Evolutionary conservation across 768 basidiomycete species (phyloP).

Genomic region (Dendrothele bispora): DNA sequence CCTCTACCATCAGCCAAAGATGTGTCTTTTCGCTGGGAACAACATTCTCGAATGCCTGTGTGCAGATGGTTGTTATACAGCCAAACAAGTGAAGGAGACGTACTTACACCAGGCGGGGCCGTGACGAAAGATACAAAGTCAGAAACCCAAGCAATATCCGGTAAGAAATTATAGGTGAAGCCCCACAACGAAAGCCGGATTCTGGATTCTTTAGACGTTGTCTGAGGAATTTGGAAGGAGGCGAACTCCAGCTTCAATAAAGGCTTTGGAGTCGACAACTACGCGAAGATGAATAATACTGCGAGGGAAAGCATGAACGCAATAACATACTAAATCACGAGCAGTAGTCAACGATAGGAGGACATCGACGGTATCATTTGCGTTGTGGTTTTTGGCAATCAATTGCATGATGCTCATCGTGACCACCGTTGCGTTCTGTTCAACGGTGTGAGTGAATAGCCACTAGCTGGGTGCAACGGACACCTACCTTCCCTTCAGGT

Average conservation of each 20-base stretch:
- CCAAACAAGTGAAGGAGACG: neutral
- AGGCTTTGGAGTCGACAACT: conserved; percentile 49
- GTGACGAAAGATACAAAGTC: conserved; percentile 69
- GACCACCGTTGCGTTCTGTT: conserved; percentile 70
- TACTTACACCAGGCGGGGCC: conserved; percentile 86
- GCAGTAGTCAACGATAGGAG: conserved; percentile 59
- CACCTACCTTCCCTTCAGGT: conserved; percentile 65
- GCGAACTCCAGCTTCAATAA: conserved; percentile 65
- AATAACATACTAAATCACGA: conserved; percentile 53
- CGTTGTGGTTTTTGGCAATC: conserved; percentile 47
- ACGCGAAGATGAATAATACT: conserved; percentile 6
- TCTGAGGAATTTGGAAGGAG: conserved; percentile 59
- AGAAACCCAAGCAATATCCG: conserved; percentile 61
- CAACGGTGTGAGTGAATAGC: conserved; percentile 3
- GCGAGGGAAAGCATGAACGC: neutral
- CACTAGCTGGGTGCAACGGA: conserved; percentile 5
- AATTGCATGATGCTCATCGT: conserved; percentile 65
- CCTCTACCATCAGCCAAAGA: conserved; percentile 60
- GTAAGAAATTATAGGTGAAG: conserved; percentile 59
- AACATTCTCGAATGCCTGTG: conserved; percentile 85
- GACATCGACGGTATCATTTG: conserved; percentile 30
- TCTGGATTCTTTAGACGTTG: conserved; percentile 75
- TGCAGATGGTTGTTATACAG: neutral
- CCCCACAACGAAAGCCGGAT: conserved; percentile 64
- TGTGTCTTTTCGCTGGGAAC: conserved; percentile 86